Evolutionary conservation across 139 green algal species (phyloP).

Genomic region (Gonium pectorale): DNA sequence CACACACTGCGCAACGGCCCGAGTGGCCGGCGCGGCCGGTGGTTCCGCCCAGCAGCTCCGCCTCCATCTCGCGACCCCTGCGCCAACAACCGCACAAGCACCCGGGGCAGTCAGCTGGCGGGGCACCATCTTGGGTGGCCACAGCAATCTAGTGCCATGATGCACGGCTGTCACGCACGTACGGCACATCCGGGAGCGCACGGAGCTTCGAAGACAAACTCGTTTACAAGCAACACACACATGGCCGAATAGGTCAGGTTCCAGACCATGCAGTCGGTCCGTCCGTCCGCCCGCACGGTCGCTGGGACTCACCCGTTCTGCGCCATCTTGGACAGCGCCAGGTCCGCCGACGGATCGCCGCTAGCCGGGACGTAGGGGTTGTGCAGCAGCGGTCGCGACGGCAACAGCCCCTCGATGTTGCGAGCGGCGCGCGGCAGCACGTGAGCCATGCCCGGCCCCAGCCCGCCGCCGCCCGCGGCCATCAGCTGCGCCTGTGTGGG

Average conservation of each 20-base stretch:
- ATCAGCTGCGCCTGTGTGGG: neutral
- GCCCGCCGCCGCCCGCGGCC: neutral
- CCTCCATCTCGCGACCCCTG: conserved; percentile 2
- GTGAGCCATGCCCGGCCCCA: neutral
- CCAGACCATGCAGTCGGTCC: too few species aligned
- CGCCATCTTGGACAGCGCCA: conserved; percentile 29
- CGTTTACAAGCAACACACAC: too few species aligned
- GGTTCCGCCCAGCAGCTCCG: conserved; percentile 37
- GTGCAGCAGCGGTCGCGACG: conserved; percentile 36
- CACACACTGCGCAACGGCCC: conserved; percentile 71
- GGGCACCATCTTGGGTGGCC: too few species aligned
- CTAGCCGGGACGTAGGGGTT: conserved; percentile 41
- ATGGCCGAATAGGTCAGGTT: too few species aligned
- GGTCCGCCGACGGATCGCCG: conserved; percentile 28
- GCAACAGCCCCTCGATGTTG: conserved; percentile 30
- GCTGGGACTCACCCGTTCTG: conserved; percentile 1
- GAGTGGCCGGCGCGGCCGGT: conserved; percentile 34
- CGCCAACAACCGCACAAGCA: too few species aligned
- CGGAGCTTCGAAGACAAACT: too few species aligned
- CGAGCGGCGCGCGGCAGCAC: conserved; percentile 33
- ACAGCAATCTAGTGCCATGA: too few species aligned
- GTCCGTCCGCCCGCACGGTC: too few species aligned
- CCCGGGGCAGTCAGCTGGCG: too few species aligned
- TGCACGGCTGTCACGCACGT: too few species aligned
- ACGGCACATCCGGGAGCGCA: too few species aligned